Evolutionary conservation across 2,329 filamentous ascomycete species (phyloP).

Genomic region (Neoascochyta sp.): DNA sequence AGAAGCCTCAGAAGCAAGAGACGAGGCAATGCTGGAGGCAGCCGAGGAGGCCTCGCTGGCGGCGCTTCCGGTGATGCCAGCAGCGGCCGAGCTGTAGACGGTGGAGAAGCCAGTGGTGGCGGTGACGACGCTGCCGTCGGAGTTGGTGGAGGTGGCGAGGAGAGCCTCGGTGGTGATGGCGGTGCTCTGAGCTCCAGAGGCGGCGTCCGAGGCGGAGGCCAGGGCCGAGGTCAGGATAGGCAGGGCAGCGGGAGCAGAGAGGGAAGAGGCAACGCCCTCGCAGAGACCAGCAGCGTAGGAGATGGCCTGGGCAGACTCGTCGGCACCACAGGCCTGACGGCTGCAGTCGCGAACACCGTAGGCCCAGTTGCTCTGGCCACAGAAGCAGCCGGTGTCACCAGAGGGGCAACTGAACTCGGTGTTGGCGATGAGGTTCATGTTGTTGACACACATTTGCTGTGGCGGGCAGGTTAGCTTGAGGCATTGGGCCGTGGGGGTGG

Average conservation of each 20-base stretch:
- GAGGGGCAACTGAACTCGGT: conserved; percentile 40
- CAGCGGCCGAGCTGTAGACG: conserved; percentile 11
- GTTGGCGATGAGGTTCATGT: conserved; percentile 44
- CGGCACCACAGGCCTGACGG: conserved; percentile 38
- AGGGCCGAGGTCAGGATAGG: conserved; percentile 22
- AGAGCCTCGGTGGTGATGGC: conserved; percentile 18
- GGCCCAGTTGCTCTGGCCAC: conserved; percentile 43
- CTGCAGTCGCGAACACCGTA: conserved; percentile 50
- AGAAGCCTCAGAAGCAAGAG: conserved; percentile 4
- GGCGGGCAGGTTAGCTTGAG: conserved; percentile 10
- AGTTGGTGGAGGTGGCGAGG: conserved; percentile 17
- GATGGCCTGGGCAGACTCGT: conserved; percentile 28
- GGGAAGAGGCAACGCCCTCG: conserved; percentile 18
- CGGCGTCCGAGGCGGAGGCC: conserved; percentile 5
- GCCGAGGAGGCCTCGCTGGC: conserved; percentile 13
- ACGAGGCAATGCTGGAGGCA: conserved; percentile 11
- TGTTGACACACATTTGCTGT: conserved; percentile 44
- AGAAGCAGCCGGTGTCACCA: conserved; percentile 44
- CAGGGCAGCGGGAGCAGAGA: conserved; percentile 16
- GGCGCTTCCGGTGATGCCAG: conserved; percentile 7
- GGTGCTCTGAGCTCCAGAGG: conserved; percentile 11
- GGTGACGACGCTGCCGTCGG: conserved; percentile 16
- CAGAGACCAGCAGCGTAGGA: conserved; percentile 35
- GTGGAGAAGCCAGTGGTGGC: conserved; percentile 26
- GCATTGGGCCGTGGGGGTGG: background rate